Conservation (phyloP, 1,284 basidiomycete genomes). For the Rhizoctonia solani region DNA sequence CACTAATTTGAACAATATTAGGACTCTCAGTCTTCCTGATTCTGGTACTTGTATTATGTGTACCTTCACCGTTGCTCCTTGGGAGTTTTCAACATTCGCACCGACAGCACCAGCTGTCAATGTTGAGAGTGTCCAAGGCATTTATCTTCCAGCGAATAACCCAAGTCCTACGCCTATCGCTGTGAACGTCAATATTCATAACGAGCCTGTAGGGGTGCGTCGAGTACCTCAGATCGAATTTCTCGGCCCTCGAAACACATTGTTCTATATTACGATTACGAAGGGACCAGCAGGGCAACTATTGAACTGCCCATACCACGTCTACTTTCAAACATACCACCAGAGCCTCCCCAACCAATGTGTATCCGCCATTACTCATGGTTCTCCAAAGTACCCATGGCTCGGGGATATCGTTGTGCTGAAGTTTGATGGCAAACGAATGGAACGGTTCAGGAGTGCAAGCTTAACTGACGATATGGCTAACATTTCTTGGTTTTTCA, state of each 20-base stretch:
- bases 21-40: too few species aligned
- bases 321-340: not conserved
- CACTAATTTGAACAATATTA: too few species aligned
- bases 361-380: not conserved
- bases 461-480: not conserved
- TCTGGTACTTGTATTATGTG: not conserved
- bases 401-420: constrained; percentile 5
- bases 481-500: not conserved
- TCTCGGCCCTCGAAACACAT: not conserved
- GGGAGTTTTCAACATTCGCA: not conserved
- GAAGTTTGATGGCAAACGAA: constrained; percentile 5
- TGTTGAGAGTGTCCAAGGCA: not conserved
- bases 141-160: not conserved
- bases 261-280: not conserved
- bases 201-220: not conserved
- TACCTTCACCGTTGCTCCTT: not conserved
- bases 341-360: not conserved
- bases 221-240: not conserved
- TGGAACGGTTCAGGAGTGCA: not conserved
- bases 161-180: not conserved
- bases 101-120: not conserved
- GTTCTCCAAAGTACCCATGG: not conserved
- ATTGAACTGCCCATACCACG: not conserved
- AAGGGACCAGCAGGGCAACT: not conserved
- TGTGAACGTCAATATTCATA: not conserved